phyloP scores from a whole-genome alignment of 495 filamentous ascomycete species.

The Amorphotheca resinae region DNA sequence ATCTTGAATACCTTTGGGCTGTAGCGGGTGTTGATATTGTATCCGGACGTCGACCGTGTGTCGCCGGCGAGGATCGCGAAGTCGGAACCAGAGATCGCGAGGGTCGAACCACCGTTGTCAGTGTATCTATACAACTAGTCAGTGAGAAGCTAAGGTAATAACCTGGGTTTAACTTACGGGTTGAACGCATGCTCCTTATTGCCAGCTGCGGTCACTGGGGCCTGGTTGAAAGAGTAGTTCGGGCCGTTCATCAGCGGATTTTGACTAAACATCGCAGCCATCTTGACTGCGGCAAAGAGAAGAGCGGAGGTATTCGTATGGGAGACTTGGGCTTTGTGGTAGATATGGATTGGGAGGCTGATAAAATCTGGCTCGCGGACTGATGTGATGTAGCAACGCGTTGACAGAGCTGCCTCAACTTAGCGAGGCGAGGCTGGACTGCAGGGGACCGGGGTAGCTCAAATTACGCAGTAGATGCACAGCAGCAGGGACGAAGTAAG shows the following conservation, averaged over 20 bases:
- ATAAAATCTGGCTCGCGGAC: background rate
- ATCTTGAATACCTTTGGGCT: constrained; percentile 94
- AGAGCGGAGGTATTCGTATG: background rate
- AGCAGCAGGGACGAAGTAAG: background rate
- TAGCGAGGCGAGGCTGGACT: too few species aligned
- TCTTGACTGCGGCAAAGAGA: constrained; percentile 17
- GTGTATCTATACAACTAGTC: constrained; percentile 54
- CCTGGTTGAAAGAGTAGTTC: constrained; percentile 45
- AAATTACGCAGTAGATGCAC: background rate
- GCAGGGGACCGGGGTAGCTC: constrained; percentile 9
- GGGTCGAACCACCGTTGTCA: constrained; percentile 92
- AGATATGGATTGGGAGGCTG: background rate
- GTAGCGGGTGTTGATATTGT: constrained; percentile 96
- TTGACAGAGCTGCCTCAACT: background rate
- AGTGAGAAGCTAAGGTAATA: constrained; percentile 8
- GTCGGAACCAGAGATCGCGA: constrained; percentile 86
- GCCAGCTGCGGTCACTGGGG: constrained; percentile 31
- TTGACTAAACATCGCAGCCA: constrained; percentile 49
- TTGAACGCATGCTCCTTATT: constrained; percentile 75
- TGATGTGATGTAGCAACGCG: background rate
- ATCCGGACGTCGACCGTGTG: constrained; percentile 85
- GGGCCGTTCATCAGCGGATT: constrained; percentile 48
- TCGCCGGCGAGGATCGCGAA: constrained; percentile 95
- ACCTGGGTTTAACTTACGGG: constrained; percentile 52
- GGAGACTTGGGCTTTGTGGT: background rate